Base-by-base conservation (phyloP, 202 grass and related monocot genomes). In the Panicum hallii region DNA sequence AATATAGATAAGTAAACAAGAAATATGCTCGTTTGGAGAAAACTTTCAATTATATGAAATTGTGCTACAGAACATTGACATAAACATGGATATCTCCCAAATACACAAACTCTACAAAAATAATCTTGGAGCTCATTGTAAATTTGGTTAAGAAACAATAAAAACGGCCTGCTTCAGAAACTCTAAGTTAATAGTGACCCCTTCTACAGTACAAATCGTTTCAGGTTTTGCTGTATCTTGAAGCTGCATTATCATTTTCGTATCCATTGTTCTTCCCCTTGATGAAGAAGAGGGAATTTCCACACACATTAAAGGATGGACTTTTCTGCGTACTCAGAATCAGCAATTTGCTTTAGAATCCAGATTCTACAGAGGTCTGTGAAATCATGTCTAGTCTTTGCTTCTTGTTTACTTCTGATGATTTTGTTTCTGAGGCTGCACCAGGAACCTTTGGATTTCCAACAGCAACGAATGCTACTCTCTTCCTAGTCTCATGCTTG, bases 381-480 rank as follows among this genome's bases (percentile, higher is more conserved):
- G 84, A 82, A 87, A 78, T 48, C 53, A 63, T 40, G 38, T 90
- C 83, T 41, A 91, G 34, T 61, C 89, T 95, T 32, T 54, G 85
- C 74, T 82, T 98, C 83, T 98, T 98, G 73, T 66, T 73, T 79
- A 79, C 60, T 43, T 44, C 41, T 38, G 23, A 40, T 38, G 78
- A 81, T 66, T 46, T 78, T 40, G 84, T 79, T 60, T 74, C 87
- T 20, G 82, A 63, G 1, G 74, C 11, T 38, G 53, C 50, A 70
- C 42, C 56, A 1, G 72, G 64, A 30, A 57, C 56, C n/a, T 83
- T 87, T 36, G 85, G 46, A n/a, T 86, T 90, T 75, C 85, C 89
- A 68, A 95, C 91, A 47, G 95, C 72, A 11, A 98, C 53, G 79
- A 93, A 98, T 49, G 92, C 95, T 49, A 93, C 95, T 81, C 87